phyloP scores from a whole-genome alignment of 2,329 filamentous ascomycete genomes.

The Cordyceps farinosa region DNA sequence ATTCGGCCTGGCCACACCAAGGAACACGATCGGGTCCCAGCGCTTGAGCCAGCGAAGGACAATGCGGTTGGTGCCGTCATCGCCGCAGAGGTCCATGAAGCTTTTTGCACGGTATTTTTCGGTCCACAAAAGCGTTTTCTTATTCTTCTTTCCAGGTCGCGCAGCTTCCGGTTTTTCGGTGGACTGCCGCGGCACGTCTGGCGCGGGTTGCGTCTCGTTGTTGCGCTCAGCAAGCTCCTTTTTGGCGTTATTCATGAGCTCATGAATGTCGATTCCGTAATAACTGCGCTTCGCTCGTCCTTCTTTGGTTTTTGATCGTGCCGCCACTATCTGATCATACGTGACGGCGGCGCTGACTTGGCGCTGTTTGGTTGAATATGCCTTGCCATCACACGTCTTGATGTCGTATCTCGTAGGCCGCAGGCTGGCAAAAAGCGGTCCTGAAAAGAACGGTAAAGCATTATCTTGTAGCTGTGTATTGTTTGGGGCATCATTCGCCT shows the following conservation, averaged over 20 bases:
- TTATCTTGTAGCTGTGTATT: slow-evolving; percentile 10
- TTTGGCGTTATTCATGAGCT: slow-evolving; percentile 68
- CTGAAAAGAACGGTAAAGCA: slow-evolving; percentile 27
- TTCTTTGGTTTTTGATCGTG: slow-evolving; percentile 62
- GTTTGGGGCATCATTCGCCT: not conserved
- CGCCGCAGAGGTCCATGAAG: slow-evolving; percentile 90
- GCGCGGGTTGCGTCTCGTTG: slow-evolving; percentile 19
- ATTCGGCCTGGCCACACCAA: slow-evolving; percentile 63
- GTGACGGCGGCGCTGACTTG: slow-evolving; percentile 44
- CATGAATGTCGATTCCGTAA: slow-evolving; percentile 90
- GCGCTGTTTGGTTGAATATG: slow-evolving; percentile 53
- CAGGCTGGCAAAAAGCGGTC: slow-evolving; percentile 26
- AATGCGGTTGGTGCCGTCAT: slow-evolving; percentile 86
- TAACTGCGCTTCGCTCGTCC: slow-evolving; percentile 71
- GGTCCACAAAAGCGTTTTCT: slow-evolving; percentile 73
- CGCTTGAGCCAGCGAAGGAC: slow-evolving; percentile 91
- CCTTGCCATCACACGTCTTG: slow-evolving; percentile 56
- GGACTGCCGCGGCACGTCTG: slow-evolving; percentile 39
- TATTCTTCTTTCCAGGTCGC: slow-evolving; percentile 36
- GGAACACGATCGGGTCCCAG: slow-evolving; percentile 93
- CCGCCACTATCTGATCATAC: slow-evolving; percentile 65
- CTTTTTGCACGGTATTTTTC: slow-evolving; percentile 93
- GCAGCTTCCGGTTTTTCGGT: slow-evolving; percentile 34
- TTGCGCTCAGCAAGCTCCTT: slow-evolving; percentile 47
- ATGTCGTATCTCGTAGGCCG: slow-evolving; percentile 37